Base-by-base conservation (phyloP, 2,329 filamentous ascomycete species). In the Aspergillus sp. region DNA sequence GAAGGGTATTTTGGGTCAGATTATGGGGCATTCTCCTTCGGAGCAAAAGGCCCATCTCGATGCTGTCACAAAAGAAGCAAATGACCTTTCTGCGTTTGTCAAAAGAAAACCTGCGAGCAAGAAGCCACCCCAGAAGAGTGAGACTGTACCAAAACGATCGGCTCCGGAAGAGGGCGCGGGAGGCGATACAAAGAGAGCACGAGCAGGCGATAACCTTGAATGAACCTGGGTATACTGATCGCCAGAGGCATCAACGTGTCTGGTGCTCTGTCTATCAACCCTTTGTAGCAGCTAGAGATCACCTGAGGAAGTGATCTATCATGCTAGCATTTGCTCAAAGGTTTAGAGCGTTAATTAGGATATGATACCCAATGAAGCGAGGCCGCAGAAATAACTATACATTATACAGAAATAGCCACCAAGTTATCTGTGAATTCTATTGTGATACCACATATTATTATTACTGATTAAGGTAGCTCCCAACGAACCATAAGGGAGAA, bases 1-100 rank as follows among this genome's bases (percentile, higher is more conserved):
- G 30, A 80, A 81, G 56, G 84, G 85, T 27, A 77, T 88, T n/a
- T 74, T 88, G 5, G 84, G 84, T 38, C 81, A 83, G 48, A 79
- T 88, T 41, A 74, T 87, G 3, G 84, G 84, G 19, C 82, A 84
- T 55, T 80, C 84, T 3, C 74, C 81, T 30, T 77, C 76, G 2
- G 80, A 83, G 50, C 81, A 86, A 67, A 79, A 82, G 62, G 80
- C 81, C 17, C 78, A 80, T 54, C 74, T 88, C 23, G 81, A 83
- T 21, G 81, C 86, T 62, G 84, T 81, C 10, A 82, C 81, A 1
- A 81, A 82, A 65, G 75, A 74, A 13, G 86, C 86, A 6, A 88
- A 83, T 51, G 86, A 89, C 70, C 75, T 89, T 5, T 84, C 80
- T 15, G 80, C 82, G 1, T 73, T 88, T 54, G 82, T 88, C 5